These are phyloP conservation scores for Chlorella variabilis DNA, from an alignment of 163 green algal species.

Conservation along the genomic window DNA sequence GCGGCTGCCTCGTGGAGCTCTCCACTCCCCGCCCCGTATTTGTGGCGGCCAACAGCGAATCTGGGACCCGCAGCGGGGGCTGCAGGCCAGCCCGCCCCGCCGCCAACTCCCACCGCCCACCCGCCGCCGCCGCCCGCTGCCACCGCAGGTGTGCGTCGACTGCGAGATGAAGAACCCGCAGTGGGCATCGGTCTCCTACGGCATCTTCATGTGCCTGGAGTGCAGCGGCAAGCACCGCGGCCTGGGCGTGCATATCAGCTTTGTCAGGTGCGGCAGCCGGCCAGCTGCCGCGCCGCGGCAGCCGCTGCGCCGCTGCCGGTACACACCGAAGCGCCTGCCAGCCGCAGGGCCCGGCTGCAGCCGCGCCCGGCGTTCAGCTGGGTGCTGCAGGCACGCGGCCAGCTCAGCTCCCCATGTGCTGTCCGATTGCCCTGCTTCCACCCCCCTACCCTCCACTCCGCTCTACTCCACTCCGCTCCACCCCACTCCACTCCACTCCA, in stretches of 20 bases:
- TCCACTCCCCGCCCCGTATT: too few species aligned
- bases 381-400: too few species aligned
- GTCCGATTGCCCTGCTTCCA: too few species aligned
- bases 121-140: neutral
- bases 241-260: slow-evolving; percentile 97
- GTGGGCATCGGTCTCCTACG: slow-evolving; percentile 95
- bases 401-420: too few species aligned
- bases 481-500: neutral
- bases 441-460: neutral
- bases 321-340: neutral
- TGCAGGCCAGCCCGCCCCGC: too few species aligned
- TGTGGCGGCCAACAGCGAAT: too few species aligned
- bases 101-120: neutral
- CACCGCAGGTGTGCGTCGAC: slow-evolving; percentile 90
- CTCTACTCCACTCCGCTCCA: neutral
- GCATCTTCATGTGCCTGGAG: slow-evolving; percentile 99
- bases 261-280: slow-evolving; percentile 82
- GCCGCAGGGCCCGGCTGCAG: too few species aligned
- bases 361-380: too few species aligned
- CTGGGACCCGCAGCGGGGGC: too few species aligned
- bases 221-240: slow-evolving; percentile 95
- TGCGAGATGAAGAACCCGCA: slow-evolving; percentile 97
- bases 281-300: neutral
- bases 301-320: neutral
- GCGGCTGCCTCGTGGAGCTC: too few species aligned